phyloP scores from a whole-genome alignment of 768 basidiomycete species.

The Naganishia friedmannii region DNA sequence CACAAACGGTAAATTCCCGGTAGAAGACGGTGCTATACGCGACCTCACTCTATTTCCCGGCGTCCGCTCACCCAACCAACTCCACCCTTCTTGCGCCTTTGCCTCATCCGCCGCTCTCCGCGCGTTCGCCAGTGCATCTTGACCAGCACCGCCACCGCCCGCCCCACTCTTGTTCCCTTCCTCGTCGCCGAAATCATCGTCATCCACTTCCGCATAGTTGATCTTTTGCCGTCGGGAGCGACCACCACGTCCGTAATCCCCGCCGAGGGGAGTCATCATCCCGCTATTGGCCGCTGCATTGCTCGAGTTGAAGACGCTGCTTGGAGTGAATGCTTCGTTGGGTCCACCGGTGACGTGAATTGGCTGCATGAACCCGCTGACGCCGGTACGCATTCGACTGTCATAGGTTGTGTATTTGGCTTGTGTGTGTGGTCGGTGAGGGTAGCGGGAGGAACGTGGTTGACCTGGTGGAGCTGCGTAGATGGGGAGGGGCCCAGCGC shows the following conservation, averaged over 20 bases:
- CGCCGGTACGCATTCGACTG: slow-evolving; percentile 83
- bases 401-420: slow-evolving; percentile 78
- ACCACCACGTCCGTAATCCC: slow-evolving; percentile 21
- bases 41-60: slow-evolving; percentile 64
- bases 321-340: slow-evolving; percentile 35
- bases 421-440: slow-evolving; percentile 56
- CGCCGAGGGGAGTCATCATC: slow-evolving; percentile 1
- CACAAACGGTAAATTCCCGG: not conserved
- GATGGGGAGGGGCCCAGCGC: not conserved
- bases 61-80: slow-evolving; percentile 81
- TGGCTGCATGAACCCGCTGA: slow-evolving; percentile 86
- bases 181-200: slow-evolving; percentile 68
- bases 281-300: slow-evolving; percentile 6
- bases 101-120: slow-evolving; percentile 55
- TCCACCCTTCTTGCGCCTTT: slow-evolving; percentile 63
- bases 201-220: slow-evolving; percentile 57
- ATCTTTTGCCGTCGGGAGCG: slow-evolving; percentile 31
- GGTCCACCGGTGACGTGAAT: slow-evolving; percentile 57
- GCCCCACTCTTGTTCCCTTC: slow-evolving; percentile 57
- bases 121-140: slow-evolving; percentile 37
- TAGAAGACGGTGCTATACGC: slow-evolving; percentile 4
- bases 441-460: slow-evolving; percentile 38
- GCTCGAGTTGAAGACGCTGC: not conserved
- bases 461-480: slow-evolving; percentile 35
- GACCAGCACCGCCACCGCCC: not conserved